Percentiles rank a stretch among this genome's conserved stretches.
Conservation (phyloP, 352 stramenopile genomes). For the Globisporangium splendens region DNA sequence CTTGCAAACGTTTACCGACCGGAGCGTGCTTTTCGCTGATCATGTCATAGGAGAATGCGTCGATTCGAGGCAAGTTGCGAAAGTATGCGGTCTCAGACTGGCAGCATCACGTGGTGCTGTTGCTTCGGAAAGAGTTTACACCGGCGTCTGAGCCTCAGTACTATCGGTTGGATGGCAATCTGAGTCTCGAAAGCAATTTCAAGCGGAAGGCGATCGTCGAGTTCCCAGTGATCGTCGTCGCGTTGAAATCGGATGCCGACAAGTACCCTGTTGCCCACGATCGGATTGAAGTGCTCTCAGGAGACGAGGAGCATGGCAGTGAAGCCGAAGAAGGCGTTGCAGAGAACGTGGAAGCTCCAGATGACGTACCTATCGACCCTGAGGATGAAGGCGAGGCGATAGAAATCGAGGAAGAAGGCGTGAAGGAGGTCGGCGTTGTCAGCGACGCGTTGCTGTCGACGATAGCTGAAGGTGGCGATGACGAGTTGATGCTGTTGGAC, state of each 20-base stretch:
- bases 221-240: slow-evolving; percentile 72
- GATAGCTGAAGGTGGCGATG: slow-evolving; percentile 8
- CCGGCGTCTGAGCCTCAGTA: slow-evolving; percentile 61
- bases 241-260: slow-evolving; percentile 33
- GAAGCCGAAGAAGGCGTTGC: slow-evolving; percentile 8
- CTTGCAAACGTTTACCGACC: too few species aligned
- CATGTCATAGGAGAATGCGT: slow-evolving; percentile 53
- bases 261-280: slow-evolving; percentile 64
- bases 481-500: slow-evolving; percentile 5
- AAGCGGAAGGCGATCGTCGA: slow-evolving; percentile 79
- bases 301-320: not conserved
- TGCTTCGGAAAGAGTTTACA: slow-evolving; percentile 81
- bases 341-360: not conserved
- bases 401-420: slow-evolving; percentile 2
- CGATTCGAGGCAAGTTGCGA: slow-evolving; percentile 65
- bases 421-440: not conserved
- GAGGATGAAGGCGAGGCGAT: slow-evolving; percentile 3
- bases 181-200: slow-evolving; percentile 64
- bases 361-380: slow-evolving; percentile 6
- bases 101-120: slow-evolving; percentile 48
- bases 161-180: slow-evolving; percentile 63
- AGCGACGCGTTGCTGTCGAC: slow-evolving; percentile 16
- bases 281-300: slow-evolving; percentile 54
- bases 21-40: not conserved
- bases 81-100: slow-evolving; percentile 54